Base-by-base conservation (phyloP, 1,284 basidiomycete genomes). In the Inonotus obliquus region DNA sequence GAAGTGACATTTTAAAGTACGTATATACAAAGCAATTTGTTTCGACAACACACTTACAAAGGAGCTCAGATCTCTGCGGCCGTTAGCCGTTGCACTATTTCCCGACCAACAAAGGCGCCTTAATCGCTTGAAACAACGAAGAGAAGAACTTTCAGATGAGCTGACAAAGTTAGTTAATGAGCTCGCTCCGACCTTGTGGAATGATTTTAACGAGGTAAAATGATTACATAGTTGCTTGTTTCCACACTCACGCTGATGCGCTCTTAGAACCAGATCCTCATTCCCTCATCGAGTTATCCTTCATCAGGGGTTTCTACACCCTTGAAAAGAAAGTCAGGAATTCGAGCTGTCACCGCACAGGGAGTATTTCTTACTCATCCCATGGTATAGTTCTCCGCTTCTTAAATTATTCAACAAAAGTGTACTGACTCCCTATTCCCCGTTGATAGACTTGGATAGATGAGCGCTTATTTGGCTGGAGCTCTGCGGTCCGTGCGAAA, bases 1-100 rank as follows among this genome's bases (percentile, higher is more conserved):
- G 97, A 44, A 90, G 98, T 86, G 97, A 99, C 71, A 95, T 99
- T 38, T 82, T 96, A 66, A 99, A 99, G 93, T 97, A 65, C 67
- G 81, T 69, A 10, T n/a, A 49, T 9, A 37, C 52, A 38, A 45
- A 52, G 78, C 9, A 23, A 19, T 9, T 4, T 49, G 19, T 79
- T 73, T 77, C 45, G 48, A 39, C 54, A 59, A 69, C 69, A 19
- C 44, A 23, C 38, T 51, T 49, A 63, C 54, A 63, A 57, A 41
- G 54, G 66, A 52, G 25, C 51, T 59, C 56, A 96, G 94, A 74
- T 96, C 95, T 32, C 80, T 99, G n/a, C 86, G 93, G 41, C 97
- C 97, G 11, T 81, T 99, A 60, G 81, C 99, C 68, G 82, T 98
- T 63, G 91, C 94, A 21, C 79, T 98, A 39, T 80, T 95, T 64